phyloP scores from a whole-genome alignment of 2,329 filamentous ascomycete genomes.

The Lecanosticta acicola region DNA sequence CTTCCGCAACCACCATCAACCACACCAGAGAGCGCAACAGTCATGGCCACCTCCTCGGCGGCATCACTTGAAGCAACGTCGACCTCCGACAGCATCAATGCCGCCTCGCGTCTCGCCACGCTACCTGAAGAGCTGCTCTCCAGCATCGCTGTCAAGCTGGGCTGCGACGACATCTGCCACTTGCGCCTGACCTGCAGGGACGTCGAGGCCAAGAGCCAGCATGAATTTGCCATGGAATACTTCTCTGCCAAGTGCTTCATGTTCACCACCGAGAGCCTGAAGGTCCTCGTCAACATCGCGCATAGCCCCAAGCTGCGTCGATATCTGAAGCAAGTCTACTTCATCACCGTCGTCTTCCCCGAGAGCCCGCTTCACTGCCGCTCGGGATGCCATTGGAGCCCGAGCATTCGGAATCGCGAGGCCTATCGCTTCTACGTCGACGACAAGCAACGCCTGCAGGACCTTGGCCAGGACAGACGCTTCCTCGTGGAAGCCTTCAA shows the following conservation, averaged over 20 bases:
- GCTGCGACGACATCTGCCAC: constrained; percentile 24
- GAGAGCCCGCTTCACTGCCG: constrained; percentile 13
- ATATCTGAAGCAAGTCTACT: constrained; percentile 22
- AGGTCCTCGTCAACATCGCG: constrained; percentile 23
- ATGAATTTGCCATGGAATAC: constrained; percentile 28
- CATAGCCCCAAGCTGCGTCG: constrained; percentile 18
- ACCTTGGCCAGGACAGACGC: constrained; percentile 14
- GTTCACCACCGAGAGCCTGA: constrained; percentile 24
- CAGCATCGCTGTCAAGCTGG: constrained; percentile 24
- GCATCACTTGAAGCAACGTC: neutral
- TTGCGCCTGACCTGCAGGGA: constrained; percentile 25
- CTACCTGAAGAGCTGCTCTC: constrained; percentile 29
- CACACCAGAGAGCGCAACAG: neutral
- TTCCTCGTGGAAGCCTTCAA: constrained; percentile 24
- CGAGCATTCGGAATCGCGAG: constrained; percentile 21
- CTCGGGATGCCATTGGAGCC: constrained; percentile 14
- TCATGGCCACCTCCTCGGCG: neutral
- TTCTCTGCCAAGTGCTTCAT: constrained; percentile 24
- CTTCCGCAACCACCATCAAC: no score
- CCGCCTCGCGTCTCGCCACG: constrained; percentile 6
- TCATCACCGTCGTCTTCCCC: constrained; percentile 21
- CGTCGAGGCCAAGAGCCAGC: constrained; percentile 23
- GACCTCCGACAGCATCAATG: neutral
- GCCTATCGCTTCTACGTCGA: constrained; percentile 22
- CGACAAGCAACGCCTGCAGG: constrained; percentile 23